Percentiles rank a stretch among this genome's conserved stretches.
Evolutionary conservation across 2,329 filamentous ascomycete species (phyloP).

Genomic region (Colletotrichum acutatum): DNA sequence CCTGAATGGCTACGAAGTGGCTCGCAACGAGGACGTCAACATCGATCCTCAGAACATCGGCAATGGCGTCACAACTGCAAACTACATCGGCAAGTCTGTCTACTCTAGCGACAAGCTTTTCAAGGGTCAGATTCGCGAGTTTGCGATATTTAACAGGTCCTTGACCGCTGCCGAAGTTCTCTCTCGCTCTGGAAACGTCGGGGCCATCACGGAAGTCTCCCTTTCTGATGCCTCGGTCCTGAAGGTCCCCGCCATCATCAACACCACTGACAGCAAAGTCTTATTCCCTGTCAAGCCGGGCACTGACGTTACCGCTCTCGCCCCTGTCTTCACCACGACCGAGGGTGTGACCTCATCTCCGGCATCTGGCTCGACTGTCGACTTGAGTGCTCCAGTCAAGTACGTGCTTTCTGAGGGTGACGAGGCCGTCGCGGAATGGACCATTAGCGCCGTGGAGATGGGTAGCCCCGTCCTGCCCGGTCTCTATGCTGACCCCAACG

Average conservation of each 20-base stretch:
- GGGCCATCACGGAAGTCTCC: constrained; percentile 29
- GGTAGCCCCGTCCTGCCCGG: constrained; percentile 50
- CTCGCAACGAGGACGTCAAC: constrained; percentile 25
- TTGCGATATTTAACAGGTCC: constrained; percentile 39
- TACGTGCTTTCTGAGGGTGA: constrained; percentile 35
- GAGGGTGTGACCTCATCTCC: constrained; percentile 37
- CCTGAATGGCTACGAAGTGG: constrained; percentile 47
- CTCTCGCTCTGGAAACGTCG: constrained; percentile 26
- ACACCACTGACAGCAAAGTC: constrained; percentile 30
- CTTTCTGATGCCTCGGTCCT: constrained; percentile 31
- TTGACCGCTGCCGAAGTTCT: constrained; percentile 36
- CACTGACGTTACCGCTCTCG: constrained; percentile 35
- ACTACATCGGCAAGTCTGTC: constrained; percentile 39
- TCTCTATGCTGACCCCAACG: constrained; percentile 59
- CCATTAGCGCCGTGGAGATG: constrained; percentile 35
- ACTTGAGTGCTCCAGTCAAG: constrained; percentile 33
- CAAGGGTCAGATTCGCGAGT: constrained; percentile 38
- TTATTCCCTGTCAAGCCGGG: constrained; percentile 38
- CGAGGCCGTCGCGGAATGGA: constrained; percentile 26
- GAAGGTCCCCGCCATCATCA: constrained; percentile 36
- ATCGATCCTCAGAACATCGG: constrained; percentile 36
- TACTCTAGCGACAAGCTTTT: constrained; percentile 39
- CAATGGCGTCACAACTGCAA: constrained; percentile 37
- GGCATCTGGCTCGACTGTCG: constrained; percentile 34
- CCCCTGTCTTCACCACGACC: constrained; percentile 37